phyloP scores from a whole-genome alignment of 257 asterid species.

The Capsicum chinense region DNA sequence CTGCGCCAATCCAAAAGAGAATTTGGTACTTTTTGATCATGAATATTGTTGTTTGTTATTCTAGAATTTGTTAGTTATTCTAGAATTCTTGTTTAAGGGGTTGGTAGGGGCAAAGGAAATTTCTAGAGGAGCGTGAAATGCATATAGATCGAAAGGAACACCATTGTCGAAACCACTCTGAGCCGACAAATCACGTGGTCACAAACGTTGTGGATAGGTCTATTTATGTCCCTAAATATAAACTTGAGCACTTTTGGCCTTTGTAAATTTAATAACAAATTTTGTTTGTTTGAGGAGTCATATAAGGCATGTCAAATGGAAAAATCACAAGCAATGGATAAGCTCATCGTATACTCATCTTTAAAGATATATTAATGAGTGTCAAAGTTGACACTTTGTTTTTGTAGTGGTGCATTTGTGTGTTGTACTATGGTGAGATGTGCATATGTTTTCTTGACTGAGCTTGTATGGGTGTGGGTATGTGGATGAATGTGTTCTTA shows the following conservation, averaged over 20 bases:
- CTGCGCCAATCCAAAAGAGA: not conserved
- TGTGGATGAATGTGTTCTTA: not conserved
- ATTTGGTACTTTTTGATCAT: not conserved
- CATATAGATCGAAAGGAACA: not conserved
- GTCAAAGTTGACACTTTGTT: not conserved
- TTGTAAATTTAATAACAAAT: not conserved
- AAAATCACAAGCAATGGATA: not conserved
- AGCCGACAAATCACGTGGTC: not conserved
- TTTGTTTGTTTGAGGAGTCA: not conserved
- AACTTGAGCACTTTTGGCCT: not conserved
- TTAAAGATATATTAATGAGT: not conserved
- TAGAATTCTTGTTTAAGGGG: not conserved
- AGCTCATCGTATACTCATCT: not conserved
- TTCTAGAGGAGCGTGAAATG: not conserved
- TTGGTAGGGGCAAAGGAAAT: not conserved
- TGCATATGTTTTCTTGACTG: not conserved
- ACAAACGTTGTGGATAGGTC: constrained; percentile 16
- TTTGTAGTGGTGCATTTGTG: not conserved
- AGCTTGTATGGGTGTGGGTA: not conserved
- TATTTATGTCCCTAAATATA: constrained; percentile 19
- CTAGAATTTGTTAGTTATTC: not conserved
- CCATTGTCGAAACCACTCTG: not conserved
- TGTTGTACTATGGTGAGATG: constrained; percentile 5
- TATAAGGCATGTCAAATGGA: not conserved
- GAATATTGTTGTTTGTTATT: not conserved